Percentiles rank a stretch among this genome's conserved stretches.
These are phyloP conservation scores for Rhypophila decipiens DNA, from an alignment of 495 filamentous ascomycete genomes.

Conservation along the genomic window DNA sequence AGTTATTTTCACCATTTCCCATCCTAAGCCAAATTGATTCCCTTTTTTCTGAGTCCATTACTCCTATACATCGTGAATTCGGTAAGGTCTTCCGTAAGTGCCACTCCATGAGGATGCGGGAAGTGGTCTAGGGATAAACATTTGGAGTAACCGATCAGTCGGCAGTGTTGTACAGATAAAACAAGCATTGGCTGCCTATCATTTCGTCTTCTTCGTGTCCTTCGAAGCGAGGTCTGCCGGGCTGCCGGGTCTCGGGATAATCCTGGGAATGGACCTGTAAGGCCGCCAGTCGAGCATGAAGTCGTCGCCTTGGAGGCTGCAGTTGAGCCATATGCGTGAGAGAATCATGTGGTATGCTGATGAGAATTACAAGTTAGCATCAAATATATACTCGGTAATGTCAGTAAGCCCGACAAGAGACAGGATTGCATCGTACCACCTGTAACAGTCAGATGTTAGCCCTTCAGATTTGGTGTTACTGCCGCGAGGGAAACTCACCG, in stretches of 20 bases:
- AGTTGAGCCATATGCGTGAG: slow-evolving; percentile 82
- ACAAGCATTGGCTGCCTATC: too few relatives aligned
- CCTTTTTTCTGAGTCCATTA: too few relatives aligned
- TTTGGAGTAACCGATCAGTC: too few relatives aligned
- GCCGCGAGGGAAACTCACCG: slow-evolving; percentile 8
- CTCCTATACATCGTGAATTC: too few relatives aligned
- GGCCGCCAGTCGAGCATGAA: slow-evolving; percentile 70
- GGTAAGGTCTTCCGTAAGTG: too few relatives aligned
- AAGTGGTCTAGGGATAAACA: too few relatives aligned
- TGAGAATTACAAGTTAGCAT: not conserved
- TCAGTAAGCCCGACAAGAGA: slow-evolving; percentile 14
- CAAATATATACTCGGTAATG: slow-evolving; percentile 19
- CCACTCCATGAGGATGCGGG: too few relatives aligned
- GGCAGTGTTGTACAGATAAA: too few relatives aligned
- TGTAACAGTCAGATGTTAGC: not conserved
- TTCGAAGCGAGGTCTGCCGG: slow-evolving; percentile 2
- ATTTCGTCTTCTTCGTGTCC: slow-evolving; percentile 25
- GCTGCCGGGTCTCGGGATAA: slow-evolving; percentile 30
- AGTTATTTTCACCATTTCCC: too few relatives aligned
- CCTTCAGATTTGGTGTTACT: not conserved
- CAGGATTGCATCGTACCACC: slow-evolving; percentile 11
- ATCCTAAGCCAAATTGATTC: too few relatives aligned
- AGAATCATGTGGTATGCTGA: slow-evolving; percentile 74
- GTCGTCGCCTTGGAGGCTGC: slow-evolving; percentile 71
- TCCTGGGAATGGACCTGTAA: slow-evolving; percentile 55